Conservation (phyloP, 805 yeast genomes). For the Metschnikowia colocasiae region DNA sequence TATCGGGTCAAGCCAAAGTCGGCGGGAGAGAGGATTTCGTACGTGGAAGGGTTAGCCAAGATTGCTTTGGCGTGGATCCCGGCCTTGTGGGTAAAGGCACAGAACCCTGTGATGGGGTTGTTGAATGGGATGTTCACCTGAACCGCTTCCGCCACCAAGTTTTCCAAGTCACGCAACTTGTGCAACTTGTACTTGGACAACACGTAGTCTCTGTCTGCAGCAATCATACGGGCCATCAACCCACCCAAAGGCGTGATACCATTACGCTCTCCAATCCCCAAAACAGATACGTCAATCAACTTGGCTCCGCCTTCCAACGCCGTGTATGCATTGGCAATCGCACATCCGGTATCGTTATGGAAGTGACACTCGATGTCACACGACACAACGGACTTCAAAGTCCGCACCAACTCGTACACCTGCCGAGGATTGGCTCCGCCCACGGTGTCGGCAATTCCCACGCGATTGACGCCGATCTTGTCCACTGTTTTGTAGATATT, state of each 20-base stretch:
- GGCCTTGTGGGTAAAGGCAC: constrained; percentile 99
- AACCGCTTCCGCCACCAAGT: constrained; percentile 94
- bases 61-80: constrained; percentile 99
- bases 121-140: constrained; percentile 96
- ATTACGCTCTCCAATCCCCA: constrained; percentile 98
- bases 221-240: constrained; percentile 98
- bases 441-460: constrained; percentile 98
- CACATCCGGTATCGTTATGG: constrained; percentile 99
- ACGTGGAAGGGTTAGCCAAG: constrained; percentile 97
- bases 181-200: constrained; percentile 90
- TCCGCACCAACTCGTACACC: constrained; percentile 93
- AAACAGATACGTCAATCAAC: constrained; percentile 88
- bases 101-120: constrained; percentile 98
- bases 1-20: constrained; percentile 96
- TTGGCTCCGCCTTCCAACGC: constrained; percentile 98
- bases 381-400: constrained; percentile 86
- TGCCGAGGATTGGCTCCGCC: constrained; percentile 99
- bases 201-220: constrained; percentile 95
- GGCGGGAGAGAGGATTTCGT: constrained; percentile 89
- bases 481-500: constrained; percentile 96
- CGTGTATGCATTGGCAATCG: constrained; percentile 97
- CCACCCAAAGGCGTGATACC: constrained; percentile 98
- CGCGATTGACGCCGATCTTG: constrained; percentile 96
- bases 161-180: constrained; percentile 93
- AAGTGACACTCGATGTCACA: constrained; percentile 98